Evolutionary conservation across 768 basidiomycete species (phyloP).

Genomic region (Termitomyces bulborhizus): DNA sequence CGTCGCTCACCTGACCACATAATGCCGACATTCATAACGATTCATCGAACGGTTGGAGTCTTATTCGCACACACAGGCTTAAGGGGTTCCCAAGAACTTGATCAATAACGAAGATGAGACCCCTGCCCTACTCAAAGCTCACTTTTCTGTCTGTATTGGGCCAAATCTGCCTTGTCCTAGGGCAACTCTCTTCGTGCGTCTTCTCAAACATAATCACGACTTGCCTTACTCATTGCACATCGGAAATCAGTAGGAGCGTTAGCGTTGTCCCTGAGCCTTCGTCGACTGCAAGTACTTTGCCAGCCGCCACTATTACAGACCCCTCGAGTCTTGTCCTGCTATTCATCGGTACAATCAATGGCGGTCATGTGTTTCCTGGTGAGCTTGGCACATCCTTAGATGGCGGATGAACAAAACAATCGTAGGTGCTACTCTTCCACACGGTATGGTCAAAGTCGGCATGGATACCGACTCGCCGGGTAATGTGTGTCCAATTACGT

Average conservation of each 20-base stretch:
- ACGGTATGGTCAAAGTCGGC: constrained; percentile 66
- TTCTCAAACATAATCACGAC: not conserved
- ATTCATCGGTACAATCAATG: constrained; percentile 61
- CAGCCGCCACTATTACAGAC: constrained; percentile 19
- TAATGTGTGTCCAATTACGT: constrained; percentile 31
- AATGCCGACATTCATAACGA: not conserved
- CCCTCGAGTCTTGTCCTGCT: constrained; percentile 44
- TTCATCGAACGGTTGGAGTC: not conserved
- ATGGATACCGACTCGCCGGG: constrained; percentile 64
- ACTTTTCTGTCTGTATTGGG: not conserved
- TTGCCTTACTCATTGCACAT: not conserved
- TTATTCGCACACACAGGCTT: not conserved
- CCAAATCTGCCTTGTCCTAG: not conserved
- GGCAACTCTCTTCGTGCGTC: not conserved
- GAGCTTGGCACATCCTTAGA: constrained; percentile 5
- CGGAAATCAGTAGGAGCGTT: not conserved
- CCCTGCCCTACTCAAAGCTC: not conserved
- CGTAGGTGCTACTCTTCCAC: constrained; percentile 55
- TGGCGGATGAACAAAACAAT: not conserved
- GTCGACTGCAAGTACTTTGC: not conserved
- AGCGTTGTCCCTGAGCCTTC: not conserved
- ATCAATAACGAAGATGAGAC: not conserved
- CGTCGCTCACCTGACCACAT: not conserved
- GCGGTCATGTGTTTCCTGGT: constrained; percentile 66
- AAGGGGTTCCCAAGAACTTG: not conserved